A percentile compares a stretch with the other conserved stretches of the same genome.
phyloP scores from a whole-genome alignment of 176 grass and related monocot genomes.

The Hyparrhenia diplandra region DNA sequence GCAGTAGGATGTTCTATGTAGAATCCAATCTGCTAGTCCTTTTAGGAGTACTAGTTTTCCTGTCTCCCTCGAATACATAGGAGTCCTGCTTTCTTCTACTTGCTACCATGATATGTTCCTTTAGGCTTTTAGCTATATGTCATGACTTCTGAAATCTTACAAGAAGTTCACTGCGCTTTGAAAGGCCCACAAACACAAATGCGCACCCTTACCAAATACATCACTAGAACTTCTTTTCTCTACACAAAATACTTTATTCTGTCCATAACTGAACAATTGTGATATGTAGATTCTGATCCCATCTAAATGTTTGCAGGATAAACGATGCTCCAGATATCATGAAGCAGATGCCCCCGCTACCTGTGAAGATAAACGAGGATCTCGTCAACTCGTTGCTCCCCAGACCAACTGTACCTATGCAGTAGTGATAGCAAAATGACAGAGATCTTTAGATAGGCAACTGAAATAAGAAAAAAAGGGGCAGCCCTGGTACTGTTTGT shows the following conservation, averaged over 20 bases:
- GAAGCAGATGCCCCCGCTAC: constrained; percentile 98
- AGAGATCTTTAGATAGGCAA: constrained; percentile 44
- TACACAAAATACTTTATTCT: not conserved
- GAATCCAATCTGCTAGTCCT: not conserved
- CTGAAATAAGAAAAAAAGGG: constrained; percentile 42
- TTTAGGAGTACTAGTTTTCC: not conserved
- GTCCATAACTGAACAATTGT: not conserved
- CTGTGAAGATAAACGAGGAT: constrained; percentile 92
- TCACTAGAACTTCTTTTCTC: not conserved
- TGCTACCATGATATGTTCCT: not conserved
- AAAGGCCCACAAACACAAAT: not conserved
- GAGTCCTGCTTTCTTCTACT: not conserved
- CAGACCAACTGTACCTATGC: constrained; percentile 66
- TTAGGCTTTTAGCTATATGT: not conserved
- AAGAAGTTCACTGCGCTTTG: not conserved
- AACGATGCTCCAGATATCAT: constrained; percentile 92
- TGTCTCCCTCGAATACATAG: not conserved
- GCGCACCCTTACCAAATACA: not conserved
- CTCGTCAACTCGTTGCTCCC: constrained; percentile 87
- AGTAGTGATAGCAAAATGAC: constrained; percentile 43
- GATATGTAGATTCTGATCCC: not conserved
- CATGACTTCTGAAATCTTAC: not conserved
- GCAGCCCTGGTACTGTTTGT: constrained; percentile 39
- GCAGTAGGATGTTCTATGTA: not conserved
- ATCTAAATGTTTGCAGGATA: constrained; percentile 54